Base-by-base conservation (phyloP, 2,329 filamentous ascomycete species). In the Elsinoe fawcettii region DNA sequence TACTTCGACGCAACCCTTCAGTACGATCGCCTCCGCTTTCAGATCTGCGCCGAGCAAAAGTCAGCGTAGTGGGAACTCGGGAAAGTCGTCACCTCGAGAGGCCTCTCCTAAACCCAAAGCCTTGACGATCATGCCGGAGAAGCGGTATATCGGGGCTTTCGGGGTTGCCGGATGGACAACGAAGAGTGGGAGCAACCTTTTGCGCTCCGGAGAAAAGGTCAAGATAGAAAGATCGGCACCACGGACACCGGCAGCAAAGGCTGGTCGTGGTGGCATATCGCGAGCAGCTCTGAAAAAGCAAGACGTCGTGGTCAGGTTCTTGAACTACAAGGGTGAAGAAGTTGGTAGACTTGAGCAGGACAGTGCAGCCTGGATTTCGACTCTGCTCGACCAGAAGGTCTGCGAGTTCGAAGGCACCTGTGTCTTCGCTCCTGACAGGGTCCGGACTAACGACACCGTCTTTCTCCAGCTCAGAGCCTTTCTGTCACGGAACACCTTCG, bases 101-200 rank as follows among this genome's bases (percentile, higher is more conserved):
- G 41, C 14, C n/a, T 32, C 46, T 5, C 46, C 49, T 12, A 37
- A 22, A n/a, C 11, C 32, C 16, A 16, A 18, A 16, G 8, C 49
- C 5, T 16, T 69, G 14, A 55, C 65, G 44, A 64, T 64, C 11
- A 81, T 78, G 75, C 84, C 84, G 0, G 65, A 72, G 1, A 77
- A 76, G 63, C 75, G 93, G 66, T 99, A 97, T 65, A 81, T 97
- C 60, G 93, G 93, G 16, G 89, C 90, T 0, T 93, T 97, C 71
- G 93, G 93, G 7, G 90, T 88, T 3, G 89, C 87, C 56, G 93
- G 86, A 3, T 99, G 93, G 93, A 85, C 89, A 5, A 97, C 92
- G 2, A 83, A 85, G 64, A 96, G 90, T 69, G 92, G 92, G 0
- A 74, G 74, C 2, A 82, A 82, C 36, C 69, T 96, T 5, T 68